Percentiles rank a stretch among this genome's conserved stretches.
Evolutionary conservation across 345 rosid genomes (phyloP).

Genomic region (Eutrema heterophyllum): DNA sequence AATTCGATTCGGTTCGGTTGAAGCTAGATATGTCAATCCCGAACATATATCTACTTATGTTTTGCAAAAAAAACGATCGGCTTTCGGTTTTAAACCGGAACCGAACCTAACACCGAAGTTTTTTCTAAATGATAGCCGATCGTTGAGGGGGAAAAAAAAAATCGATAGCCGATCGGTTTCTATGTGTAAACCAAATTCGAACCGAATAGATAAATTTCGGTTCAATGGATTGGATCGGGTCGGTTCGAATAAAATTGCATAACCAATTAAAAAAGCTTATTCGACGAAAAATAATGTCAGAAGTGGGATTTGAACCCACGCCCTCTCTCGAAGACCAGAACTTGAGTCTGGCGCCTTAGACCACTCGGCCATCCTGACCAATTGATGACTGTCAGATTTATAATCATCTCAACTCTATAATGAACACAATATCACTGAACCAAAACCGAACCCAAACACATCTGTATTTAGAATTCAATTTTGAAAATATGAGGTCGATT

Average conservation of each 20-base stretch:
- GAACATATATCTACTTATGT: too few species aligned
- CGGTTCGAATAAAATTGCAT: not conserved
- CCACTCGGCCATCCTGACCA: slow-evolving; percentile 83
- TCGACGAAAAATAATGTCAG: slow-evolving; percentile 2
- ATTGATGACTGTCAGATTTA: not conserved
- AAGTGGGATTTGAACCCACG: slow-evolving; percentile 35
- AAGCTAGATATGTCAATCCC: not conserved
- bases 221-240: not conserved
- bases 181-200: not conserved
- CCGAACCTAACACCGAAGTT: not conserved
- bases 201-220: not conserved
- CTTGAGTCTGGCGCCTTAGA: slow-evolving; percentile 88
- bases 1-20: not conserved
- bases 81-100: too few species aligned
- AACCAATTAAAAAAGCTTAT: not conserved
- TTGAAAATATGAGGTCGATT: not conserved
- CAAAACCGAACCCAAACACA: not conserved
- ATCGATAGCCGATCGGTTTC: not conserved
- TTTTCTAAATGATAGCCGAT: not conserved
- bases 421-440: not conserved
- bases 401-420: rapidly evolving
- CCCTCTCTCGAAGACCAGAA: slow-evolving; percentile 47
- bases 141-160: not conserved
- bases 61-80: too few species aligned
- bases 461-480: not conserved